Conservation (phyloP, 176 grass and related monocot genomes). For the Musa troglodytarum region DNA sequence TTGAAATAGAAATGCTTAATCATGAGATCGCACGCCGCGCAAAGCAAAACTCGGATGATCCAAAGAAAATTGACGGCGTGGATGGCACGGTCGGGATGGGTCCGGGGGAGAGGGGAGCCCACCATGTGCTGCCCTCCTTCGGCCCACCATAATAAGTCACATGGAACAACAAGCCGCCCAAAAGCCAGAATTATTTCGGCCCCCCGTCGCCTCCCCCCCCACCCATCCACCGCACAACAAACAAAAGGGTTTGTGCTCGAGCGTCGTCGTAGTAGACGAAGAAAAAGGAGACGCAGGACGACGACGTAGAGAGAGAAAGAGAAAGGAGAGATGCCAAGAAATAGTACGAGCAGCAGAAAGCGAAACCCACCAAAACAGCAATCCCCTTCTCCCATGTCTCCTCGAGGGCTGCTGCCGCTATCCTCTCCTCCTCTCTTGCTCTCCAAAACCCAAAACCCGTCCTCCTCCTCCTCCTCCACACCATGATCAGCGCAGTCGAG, state of each 20-base stretch:
- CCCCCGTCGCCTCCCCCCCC: too few species aligned
- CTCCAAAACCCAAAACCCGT: not conserved
- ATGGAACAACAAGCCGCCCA: not conserved
- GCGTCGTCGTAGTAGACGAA: too few species aligned
- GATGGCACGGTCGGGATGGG: not conserved
- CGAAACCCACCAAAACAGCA: not conserved
- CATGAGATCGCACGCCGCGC: too few species aligned
- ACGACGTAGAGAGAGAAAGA: not conserved
- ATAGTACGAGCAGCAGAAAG: not conserved
- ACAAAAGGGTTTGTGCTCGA: not conserved
- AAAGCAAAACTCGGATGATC: too few species aligned
- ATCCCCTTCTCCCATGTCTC: not conserved
- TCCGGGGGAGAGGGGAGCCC: not conserved
- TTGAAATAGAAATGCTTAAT: too few species aligned
- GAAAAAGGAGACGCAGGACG: too few species aligned
- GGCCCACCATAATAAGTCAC: not conserved
- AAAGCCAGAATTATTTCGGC: not conserved
- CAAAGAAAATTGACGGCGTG: not conserved
- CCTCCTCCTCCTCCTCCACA: not conserved
- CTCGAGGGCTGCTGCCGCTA: not conserved
- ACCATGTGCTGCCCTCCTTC: not conserved
- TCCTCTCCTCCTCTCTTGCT: not conserved
- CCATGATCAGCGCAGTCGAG: not conserved
- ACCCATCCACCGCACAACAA: not conserved
- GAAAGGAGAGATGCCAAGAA: not conserved